Evolutionary conservation across 1,284 basidiomycete species (phyloP).

Genomic region (Malassezia dermatis): DNA sequence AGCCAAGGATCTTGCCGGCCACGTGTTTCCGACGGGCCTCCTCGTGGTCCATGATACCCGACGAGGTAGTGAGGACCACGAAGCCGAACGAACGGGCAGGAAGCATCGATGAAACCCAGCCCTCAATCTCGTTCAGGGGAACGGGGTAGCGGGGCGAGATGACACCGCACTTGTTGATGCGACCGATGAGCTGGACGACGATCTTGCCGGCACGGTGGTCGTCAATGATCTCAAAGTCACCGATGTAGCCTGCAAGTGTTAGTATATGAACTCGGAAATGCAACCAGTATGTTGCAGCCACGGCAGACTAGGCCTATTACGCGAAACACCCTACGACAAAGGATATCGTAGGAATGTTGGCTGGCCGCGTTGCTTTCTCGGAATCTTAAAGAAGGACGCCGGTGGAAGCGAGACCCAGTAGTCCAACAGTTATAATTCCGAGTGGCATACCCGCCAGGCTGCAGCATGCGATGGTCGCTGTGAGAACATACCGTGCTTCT

Average conservation of each 20-base stretch:
- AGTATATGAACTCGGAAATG: background rate
- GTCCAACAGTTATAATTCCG: constrained; percentile 48
- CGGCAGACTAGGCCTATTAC: constrained; percentile 4
- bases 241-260: constrained; percentile 75
- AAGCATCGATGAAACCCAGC: constrained; percentile 55
- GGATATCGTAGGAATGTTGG: background rate
- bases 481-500: constrained; percentile 47
- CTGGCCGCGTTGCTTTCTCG: constrained; percentile 35
- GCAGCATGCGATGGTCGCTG: background rate
- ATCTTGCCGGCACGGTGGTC: constrained; percentile 99
- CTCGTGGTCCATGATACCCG: constrained; percentile 98
- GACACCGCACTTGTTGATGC: constrained; percentile 92
- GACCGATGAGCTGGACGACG: constrained; percentile 94
- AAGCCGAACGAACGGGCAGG: constrained; percentile 78
- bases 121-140: constrained; percentile 80
- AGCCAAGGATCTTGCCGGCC: constrained; percentile 62
- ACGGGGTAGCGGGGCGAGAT: constrained; percentile 98
- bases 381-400: constrained; percentile 46
- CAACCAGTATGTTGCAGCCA: constrained; percentile 21
- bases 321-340: background rate
- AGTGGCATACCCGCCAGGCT: constrained; percentile 5
- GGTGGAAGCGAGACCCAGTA: constrained; percentile 28
- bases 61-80: constrained; percentile 93
- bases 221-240: constrained; percentile 98
- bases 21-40: constrained; percentile 98